phyloP scores from a whole-genome alignment of 257 asterid species.

The Datura wrightii region DNA sequence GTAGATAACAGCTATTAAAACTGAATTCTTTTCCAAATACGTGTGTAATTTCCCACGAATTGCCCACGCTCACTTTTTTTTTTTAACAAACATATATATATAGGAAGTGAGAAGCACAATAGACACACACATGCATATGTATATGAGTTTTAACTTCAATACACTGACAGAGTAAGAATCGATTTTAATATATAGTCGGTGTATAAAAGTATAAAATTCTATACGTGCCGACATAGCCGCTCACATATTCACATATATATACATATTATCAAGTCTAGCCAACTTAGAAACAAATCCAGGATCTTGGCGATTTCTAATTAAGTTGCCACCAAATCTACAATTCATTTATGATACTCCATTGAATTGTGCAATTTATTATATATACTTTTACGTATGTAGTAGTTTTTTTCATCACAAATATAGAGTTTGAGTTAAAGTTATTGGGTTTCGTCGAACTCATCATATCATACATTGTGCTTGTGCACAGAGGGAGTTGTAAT shows the following conservation, averaged over 20 bases:
- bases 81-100: not conserved
- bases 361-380: not conserved
- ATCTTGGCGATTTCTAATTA: not conserved
- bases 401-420: not conserved
- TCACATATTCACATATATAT: not conserved
- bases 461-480: not conserved
- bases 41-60: constrained; percentile 48
- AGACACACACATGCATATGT: not conserved
- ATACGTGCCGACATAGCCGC: not conserved
- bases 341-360: not conserved
- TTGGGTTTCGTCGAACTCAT: not conserved
- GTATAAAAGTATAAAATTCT: not conserved
- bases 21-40: not conserved
- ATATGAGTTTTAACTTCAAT: not conserved
- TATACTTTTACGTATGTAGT: not conserved
- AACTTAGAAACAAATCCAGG: not conserved
- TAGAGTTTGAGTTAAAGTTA: not conserved
- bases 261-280: not conserved
- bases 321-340: not conserved
- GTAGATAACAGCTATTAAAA: constrained; percentile 5
- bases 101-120: not conserved
- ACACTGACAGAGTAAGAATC: not conserved
- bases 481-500: not conserved
- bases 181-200: not conserved
- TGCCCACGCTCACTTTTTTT: constrained; percentile 53